Conservation (phyloP, 2,329 filamentous ascomycete genomes). For the Calonectria fujianensis region DNA sequence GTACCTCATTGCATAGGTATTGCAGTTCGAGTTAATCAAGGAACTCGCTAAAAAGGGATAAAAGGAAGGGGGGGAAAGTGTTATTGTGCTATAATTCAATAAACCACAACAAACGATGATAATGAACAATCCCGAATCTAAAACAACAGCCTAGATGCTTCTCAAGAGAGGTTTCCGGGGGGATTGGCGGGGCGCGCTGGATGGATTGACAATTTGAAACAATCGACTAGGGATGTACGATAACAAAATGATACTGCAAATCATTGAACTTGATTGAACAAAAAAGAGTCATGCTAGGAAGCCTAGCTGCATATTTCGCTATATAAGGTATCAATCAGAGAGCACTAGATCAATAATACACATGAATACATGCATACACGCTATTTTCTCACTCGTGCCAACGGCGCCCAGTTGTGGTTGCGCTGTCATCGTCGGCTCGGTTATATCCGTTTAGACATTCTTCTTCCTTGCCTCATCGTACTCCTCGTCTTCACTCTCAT, state of each 20-base stretch:
- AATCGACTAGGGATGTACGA: no score
- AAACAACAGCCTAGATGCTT: no score
- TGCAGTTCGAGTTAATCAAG: no score
- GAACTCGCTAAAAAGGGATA: no score
- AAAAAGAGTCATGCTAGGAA: slow-evolving; percentile 16
- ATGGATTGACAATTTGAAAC: no score
- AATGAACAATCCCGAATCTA: no score
- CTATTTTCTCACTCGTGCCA: slow-evolving; percentile 27
- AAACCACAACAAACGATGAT: no score
- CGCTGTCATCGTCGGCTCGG: neutral
- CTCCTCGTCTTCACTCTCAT: slow-evolving; percentile 65
- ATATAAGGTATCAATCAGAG: slow-evolving; percentile 27
- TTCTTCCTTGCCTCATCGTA: slow-evolving; percentile 67
- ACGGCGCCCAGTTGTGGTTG: neutral
- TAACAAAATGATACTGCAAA: neutral
- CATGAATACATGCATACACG: slow-evolving; percentile 36
- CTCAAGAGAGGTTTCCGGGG: no score
- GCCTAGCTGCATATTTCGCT: slow-evolving; percentile 23
- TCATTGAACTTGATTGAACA: neutral
- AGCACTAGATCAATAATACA: slow-evolving; percentile 39
- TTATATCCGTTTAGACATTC: slow-evolving; percentile 53
- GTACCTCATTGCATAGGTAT: no score
- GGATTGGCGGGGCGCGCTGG: no score
- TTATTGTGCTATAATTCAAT: no score
- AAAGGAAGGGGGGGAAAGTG: no score